Conservation (phyloP, 2,329 filamentous ascomycete species). For the Scedosporium boydii region DNA sequence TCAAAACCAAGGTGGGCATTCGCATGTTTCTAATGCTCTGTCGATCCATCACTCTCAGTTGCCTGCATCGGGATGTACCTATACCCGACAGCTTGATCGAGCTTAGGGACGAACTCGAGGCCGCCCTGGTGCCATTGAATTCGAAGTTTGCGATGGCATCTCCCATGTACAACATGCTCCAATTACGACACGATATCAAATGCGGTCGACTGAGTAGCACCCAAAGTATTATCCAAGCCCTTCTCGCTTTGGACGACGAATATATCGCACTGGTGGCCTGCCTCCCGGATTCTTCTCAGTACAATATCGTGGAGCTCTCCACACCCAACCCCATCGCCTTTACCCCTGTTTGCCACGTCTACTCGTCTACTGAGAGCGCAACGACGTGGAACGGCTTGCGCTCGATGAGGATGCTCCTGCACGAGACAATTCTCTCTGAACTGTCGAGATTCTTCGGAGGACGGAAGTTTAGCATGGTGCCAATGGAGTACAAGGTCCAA, state of each 20-base stretch:
- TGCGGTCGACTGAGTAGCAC: conserved; percentile 23
- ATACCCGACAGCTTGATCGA: conserved; percentile 38
- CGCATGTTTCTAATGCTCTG: conserved; percentile 46
- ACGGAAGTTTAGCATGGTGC: conserved; percentile 15
- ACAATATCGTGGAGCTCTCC: conserved; percentile 28
- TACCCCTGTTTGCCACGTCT: conserved; percentile 32
- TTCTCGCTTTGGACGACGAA: conserved; percentile 31
- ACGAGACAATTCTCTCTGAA: conserved; percentile 36
- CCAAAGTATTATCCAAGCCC: conserved; percentile 23
- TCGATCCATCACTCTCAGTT: conserved; percentile 40
- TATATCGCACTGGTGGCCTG: conserved; percentile 28
- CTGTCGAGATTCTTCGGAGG: conserved; percentile 24
- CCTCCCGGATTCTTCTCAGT: conserved; percentile 31
- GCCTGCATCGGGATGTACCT: conserved; percentile 37
- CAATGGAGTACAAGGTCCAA: conserved; percentile 21
- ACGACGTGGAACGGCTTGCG: conserved; percentile 39
- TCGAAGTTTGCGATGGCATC: conserved; percentile 32
- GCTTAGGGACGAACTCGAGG: conserved; percentile 32
- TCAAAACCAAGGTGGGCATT: conserved; percentile 33
- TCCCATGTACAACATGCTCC: conserved; percentile 34
- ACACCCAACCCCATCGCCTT: conserved; percentile 31
- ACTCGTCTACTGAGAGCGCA: conserved; percentile 32
- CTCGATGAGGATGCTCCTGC: conserved; percentile 34
- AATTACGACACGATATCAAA: conserved; percentile 37
- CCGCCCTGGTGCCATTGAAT: conserved; percentile 24